Percentiles rank a stretch among this genome's conserved stretches.
Evolutionary conservation across 169 alveolate genomes (phyloP).

Genomic region (Perkinsus marinus): DNA sequence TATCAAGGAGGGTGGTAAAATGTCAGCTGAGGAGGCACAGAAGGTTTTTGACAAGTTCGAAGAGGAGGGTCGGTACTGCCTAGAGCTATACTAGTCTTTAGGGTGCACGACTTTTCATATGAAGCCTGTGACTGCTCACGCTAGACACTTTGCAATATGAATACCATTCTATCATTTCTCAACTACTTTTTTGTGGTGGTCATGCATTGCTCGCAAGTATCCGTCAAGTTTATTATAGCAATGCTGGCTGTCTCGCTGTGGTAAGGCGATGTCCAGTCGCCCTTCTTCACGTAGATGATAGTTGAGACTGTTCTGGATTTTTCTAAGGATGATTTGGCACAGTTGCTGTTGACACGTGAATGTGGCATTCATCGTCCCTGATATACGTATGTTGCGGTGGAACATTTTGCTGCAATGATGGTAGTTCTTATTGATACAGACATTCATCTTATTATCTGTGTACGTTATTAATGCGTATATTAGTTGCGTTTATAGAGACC

Average conservation of each 20-base stretch:
- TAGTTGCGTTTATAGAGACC: not conserved
- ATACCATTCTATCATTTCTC: not conserved
- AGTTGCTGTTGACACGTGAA: not conserved
- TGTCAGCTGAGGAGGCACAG: constrained; percentile 19
- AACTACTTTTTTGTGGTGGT: not conserved
- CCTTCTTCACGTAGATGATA: not conserved
- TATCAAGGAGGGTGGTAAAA: constrained; percentile 1
- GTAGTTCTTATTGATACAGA: not conserved
- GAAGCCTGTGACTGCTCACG: not conserved
- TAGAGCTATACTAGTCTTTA: constrained; percentile 20
- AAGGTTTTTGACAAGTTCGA: constrained; percentile 7
- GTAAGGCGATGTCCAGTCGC: not conserved
- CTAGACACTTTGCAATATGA: not conserved
- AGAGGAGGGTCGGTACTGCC: constrained; percentile 26
- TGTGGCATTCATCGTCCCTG: not conserved
- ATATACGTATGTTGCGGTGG: not conserved
- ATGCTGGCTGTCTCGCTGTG: not conserved
- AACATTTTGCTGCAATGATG: not conserved
- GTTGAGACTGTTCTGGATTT: not conserved
- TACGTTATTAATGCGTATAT: not conserved
- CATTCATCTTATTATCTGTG: not conserved
- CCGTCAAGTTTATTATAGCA: not conserved
- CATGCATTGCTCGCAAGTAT: not conserved
- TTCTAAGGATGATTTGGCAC: not conserved
- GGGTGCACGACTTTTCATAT: no score